A percentile compares a stretch with the other conserved stretches of the same genome.
Conservation (phyloP, 2,329 filamentous ascomycete species). For the Fusarium anthophilum region DNA sequence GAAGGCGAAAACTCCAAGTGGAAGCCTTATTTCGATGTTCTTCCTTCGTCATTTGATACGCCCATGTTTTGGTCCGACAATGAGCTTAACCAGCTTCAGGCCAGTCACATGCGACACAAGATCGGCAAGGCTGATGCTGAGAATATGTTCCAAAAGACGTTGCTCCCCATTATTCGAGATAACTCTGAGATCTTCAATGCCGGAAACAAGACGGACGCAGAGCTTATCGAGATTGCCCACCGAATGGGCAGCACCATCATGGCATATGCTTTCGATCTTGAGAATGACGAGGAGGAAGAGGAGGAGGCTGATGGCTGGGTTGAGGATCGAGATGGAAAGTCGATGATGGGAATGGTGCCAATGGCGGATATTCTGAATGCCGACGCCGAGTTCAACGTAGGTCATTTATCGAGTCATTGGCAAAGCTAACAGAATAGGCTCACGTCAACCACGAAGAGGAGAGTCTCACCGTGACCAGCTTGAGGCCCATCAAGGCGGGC, state of each 20-base stretch:
- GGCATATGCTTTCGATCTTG: slow-evolving; percentile 91
- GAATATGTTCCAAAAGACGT: slow-evolving; percentile 67
- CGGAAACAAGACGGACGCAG: slow-evolving; percentile 51
- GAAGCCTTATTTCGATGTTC: slow-evolving; percentile 80
- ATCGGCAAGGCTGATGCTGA: slow-evolving; percentile 80
- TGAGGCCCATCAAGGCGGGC: slow-evolving; percentile 73
- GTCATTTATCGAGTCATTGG: slow-evolving; percentile 28
- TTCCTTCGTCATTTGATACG: slow-evolving; percentile 79
- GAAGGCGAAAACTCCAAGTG: slow-evolving; percentile 71
- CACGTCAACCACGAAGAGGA: slow-evolving; percentile 65
- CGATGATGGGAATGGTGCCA: slow-evolving; percentile 85
- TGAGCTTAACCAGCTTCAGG: slow-evolving; percentile 78
- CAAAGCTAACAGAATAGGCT: slow-evolving; percentile 49
- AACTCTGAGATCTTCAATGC: slow-evolving; percentile 57
- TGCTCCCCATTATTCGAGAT: slow-evolving; percentile 61
- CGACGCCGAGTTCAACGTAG: slow-evolving; percentile 85
- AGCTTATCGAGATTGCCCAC: slow-evolving; percentile 69
- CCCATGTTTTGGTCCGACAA: slow-evolving; percentile 86
- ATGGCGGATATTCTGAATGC: slow-evolving; percentile 92
- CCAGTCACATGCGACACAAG: slow-evolving; percentile 78
- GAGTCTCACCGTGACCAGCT: slow-evolving; percentile 74
- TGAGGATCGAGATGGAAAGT: slow-evolving; percentile 67
- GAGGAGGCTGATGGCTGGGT: slow-evolving; percentile 72
- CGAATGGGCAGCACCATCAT: slow-evolving; percentile 89
- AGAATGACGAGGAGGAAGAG: slow-evolving; percentile 65